Evolutionary conservation across 2,329 filamentous ascomycete genomes (phyloP).

Genomic region (Fonsecaea monophora): DNA sequence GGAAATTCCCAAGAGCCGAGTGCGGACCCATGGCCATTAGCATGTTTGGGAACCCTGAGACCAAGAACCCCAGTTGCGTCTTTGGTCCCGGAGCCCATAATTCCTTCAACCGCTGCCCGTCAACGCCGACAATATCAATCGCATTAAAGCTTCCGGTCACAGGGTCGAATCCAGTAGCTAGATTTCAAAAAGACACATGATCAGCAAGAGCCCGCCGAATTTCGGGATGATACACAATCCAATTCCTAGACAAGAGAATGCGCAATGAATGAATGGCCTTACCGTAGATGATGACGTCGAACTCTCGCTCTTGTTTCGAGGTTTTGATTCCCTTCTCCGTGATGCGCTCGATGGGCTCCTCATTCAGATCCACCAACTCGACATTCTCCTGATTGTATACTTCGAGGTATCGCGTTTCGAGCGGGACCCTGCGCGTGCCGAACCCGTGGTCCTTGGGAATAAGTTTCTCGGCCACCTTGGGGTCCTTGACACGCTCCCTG

Average conservation of each 20-base stretch:
- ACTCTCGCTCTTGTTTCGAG: slow-evolving; percentile 47
- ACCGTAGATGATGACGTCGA: slow-evolving; percentile 52
- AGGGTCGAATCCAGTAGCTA: slow-evolving; percentile 50
- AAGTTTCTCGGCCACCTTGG: slow-evolving; percentile 59
- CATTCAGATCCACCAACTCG: slow-evolving; percentile 53
- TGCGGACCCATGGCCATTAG: slow-evolving; percentile 58
- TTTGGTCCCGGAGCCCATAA: slow-evolving; percentile 42
- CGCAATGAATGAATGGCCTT: slow-evolving; percentile 29
- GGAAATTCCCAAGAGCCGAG: slow-evolving; percentile 47
- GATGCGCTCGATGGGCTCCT: slow-evolving; percentile 52
- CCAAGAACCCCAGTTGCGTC: slow-evolving; percentile 56
- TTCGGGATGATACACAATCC: neutral
- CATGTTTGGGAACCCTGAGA: slow-evolving; percentile 34
- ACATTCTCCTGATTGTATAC: slow-evolving; percentile 56
- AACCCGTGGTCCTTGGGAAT: slow-evolving; percentile 63
- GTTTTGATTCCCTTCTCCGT: slow-evolving; percentile 50
- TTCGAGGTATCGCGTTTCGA: slow-evolving; percentile 62
- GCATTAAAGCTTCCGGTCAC: slow-evolving; percentile 51
- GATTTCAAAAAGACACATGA: neutral
- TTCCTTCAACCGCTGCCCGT: slow-evolving; percentile 44
- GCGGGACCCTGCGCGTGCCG: slow-evolving; percentile 58
- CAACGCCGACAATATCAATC: slow-evolving; percentile 49
- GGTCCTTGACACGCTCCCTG: slow-evolving; percentile 59
- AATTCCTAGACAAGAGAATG: neutral
- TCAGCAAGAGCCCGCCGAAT: neutral